These are phyloP conservation scores for Zygnema circumcarinatum DNA, from an alignment of 139 green algal genomes.

Conservation along the genomic window DNA sequence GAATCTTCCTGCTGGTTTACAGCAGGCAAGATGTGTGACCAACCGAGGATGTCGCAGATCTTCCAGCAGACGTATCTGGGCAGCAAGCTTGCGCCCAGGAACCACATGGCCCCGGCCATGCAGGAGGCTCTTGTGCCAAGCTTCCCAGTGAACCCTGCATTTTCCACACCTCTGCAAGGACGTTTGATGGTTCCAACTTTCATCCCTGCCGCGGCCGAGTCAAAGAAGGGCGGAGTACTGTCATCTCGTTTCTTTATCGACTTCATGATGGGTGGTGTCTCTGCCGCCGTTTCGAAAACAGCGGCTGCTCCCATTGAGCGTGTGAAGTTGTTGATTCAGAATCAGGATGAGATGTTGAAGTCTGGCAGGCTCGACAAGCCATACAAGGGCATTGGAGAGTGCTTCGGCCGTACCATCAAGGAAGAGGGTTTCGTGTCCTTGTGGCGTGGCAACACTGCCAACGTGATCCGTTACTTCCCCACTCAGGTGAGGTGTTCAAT, in stretches of 20 bases:
- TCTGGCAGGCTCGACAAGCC: constrained; percentile 24
- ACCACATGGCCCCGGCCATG: background rate
- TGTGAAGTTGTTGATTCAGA: constrained; percentile 97
- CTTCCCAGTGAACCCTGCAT: constrained; percentile 21
- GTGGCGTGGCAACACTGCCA: constrained; percentile 98
- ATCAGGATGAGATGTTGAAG: constrained; percentile 64
- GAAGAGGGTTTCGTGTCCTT: constrained; percentile 91
- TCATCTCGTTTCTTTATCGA: constrained; percentile 76
- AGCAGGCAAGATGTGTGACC: constrained; percentile 14
- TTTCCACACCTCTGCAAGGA: constrained; percentile 9
- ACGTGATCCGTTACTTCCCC: constrained; percentile 97
- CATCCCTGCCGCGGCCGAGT: constrained; percentile 33
- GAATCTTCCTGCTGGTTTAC: too few relatives aligned
- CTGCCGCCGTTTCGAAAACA: constrained; percentile 94
- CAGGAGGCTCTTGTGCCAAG: background rate
- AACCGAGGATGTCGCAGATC: constrained; percentile 2
- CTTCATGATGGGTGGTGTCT: constrained; percentile 77
- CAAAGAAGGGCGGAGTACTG: constrained; percentile 54
- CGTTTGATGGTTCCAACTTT: constrained; percentile 23
- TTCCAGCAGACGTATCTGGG: constrained; percentile 19
- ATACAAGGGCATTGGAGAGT: constrained; percentile 83
- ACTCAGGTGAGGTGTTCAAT: constrained; percentile 68
- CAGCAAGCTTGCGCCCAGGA: background rate
- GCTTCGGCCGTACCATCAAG: constrained; percentile 86
- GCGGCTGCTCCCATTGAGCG: constrained; percentile 94